Evolutionary conservation across 805 yeast genomes (phyloP).

Genomic region (Allodekkera sacchari): DNA sequence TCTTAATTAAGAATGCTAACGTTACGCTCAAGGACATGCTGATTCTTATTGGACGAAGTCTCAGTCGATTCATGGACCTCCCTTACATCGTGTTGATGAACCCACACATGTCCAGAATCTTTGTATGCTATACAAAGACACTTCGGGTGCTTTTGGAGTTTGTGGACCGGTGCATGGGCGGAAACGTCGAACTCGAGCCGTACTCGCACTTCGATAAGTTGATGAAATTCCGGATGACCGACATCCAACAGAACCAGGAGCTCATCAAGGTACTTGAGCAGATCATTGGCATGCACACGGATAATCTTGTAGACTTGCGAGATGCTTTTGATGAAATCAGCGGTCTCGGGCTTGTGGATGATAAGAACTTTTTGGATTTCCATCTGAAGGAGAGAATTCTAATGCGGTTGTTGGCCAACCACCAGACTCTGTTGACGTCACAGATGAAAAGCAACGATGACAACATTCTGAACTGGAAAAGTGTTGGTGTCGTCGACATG

Average conservation of each 20-base stretch:
- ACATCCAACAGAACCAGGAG: slow-evolving; percentile 42
- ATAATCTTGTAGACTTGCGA: slow-evolving; percentile 74
- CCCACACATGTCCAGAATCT: slow-evolving; percentile 76
- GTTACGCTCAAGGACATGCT: slow-evolving; percentile 51
- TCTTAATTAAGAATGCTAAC: slow-evolving; percentile 29
- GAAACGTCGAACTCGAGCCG: slow-evolving; percentile 11
- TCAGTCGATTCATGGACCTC: slow-evolving; percentile 59
- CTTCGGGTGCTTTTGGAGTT: slow-evolving; percentile 42
- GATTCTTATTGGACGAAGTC: slow-evolving; percentile 60
- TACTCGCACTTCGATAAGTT: slow-evolving; percentile 12
- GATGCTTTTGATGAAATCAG: slow-evolving; percentile 67
- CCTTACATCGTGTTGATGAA: slow-evolving; percentile 83
- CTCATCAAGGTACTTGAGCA: slow-evolving; percentile 47
- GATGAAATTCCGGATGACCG: slow-evolving; percentile 28
- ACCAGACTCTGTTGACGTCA: slow-evolving; percentile 60
- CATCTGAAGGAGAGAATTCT: slow-evolving; percentile 81
- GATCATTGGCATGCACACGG: slow-evolving; percentile 71
- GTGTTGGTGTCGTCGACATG: slow-evolving; percentile 60
- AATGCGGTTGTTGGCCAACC: slow-evolving; percentile 80
- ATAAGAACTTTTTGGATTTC: slow-evolving; percentile 47
- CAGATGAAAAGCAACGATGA: slow-evolving; percentile 30
- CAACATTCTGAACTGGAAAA: slow-evolving; percentile 30
- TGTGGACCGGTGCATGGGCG: slow-evolving; percentile 26
- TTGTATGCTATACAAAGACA: slow-evolving; percentile 64
- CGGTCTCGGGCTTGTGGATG: slow-evolving; percentile 18